These are phyloP conservation scores for Neocallimastix lanati DNA, from an alignment of 192 early-diverging fungal genomes.

Conservation along the genomic window DNA sequence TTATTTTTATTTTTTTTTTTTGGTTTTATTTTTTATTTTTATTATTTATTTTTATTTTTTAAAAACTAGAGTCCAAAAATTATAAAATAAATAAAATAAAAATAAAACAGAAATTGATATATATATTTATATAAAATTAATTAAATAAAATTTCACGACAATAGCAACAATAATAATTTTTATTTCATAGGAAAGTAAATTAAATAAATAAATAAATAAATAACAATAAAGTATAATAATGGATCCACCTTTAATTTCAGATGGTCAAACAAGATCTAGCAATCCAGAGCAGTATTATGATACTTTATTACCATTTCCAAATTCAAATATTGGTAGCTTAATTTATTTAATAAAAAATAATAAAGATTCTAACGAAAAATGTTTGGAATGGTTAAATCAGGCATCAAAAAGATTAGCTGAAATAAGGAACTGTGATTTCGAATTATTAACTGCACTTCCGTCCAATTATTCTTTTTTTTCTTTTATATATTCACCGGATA, in stretches of 20 bases:
- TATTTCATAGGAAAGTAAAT: no score
- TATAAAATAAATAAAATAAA: no score
- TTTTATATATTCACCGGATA: not conserved
- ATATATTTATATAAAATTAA: no score
- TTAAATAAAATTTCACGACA: no score
- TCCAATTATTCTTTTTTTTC: not conserved
- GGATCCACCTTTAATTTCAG: not conserved
- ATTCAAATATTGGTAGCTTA: not conserved
- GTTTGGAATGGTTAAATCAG: not conserved
- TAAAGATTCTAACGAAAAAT: not conserved
- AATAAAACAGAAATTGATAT: no score
- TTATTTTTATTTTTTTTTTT: no score
- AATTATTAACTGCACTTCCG: not conserved
- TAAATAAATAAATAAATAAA: no score
- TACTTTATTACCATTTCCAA: not conserved
- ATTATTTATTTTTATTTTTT: no score
- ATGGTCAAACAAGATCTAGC: not conserved
- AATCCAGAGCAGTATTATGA: not conserved
- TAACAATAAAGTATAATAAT: no score
- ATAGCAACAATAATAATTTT: no score
- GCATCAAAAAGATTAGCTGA: not conserved
- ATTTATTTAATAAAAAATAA: not conserved
- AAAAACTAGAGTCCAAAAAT: no score
- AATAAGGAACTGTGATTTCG: not conserved
- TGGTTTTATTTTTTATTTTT: no score